Evolutionary conservation across 2,329 filamentous ascomycete genomes (phyloP).

Genomic region (Stachybotrys chartarum): DNA sequence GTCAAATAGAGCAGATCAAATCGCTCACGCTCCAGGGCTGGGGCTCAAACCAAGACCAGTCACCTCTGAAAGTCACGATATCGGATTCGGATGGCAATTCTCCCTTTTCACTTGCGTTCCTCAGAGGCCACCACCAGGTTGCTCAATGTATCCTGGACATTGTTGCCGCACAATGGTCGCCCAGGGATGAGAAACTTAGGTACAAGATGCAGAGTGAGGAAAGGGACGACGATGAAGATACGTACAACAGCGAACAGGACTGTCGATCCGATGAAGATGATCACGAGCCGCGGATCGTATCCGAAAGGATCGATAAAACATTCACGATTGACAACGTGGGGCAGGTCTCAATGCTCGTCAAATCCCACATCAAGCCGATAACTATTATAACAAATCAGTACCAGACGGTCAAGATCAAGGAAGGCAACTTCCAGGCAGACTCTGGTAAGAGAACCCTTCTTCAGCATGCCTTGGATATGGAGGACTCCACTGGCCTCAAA

Average conservation of each 20-base stretch:
- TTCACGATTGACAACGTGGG: slow-evolving; percentile 75
- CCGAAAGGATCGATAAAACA: slow-evolving; percentile 53
- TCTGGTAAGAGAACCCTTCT: slow-evolving; percentile 21
- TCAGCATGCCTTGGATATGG: slow-evolving; percentile 38
- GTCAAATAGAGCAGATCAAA: slow-evolving; percentile 62
- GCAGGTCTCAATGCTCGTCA: slow-evolving; percentile 59
- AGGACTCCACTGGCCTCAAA: slow-evolving; percentile 47
- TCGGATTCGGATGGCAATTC: slow-evolving; percentile 41
- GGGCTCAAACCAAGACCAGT: slow-evolving; percentile 42
- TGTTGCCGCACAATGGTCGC: slow-evolving; percentile 58
- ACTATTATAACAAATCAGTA: slow-evolving; percentile 37
- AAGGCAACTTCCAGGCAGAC: slow-evolving; percentile 14
- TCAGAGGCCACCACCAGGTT: slow-evolving; percentile 56
- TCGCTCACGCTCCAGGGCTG: slow-evolving; percentile 53
- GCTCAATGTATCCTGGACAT: slow-evolving; percentile 66
- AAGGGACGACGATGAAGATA: slow-evolving; percentile 29
- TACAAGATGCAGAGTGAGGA: slow-evolving; percentile 38
- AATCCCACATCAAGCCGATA: slow-evolving; percentile 52
- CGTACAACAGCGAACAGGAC: slow-evolving; percentile 20
- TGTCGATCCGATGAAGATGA: slow-evolving; percentile 27
- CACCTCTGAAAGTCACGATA: slow-evolving; percentile 58
- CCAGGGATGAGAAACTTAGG: slow-evolving; percentile 43
- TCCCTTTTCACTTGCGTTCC: slow-evolving; percentile 62
- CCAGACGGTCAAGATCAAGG: slow-evolving; percentile 22
- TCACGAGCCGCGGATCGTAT: slow-evolving; percentile 36